Evolutionary conservation across 1,284 basidiomycete species (phyloP).

Genomic region (Austroboletus niveus): DNA sequence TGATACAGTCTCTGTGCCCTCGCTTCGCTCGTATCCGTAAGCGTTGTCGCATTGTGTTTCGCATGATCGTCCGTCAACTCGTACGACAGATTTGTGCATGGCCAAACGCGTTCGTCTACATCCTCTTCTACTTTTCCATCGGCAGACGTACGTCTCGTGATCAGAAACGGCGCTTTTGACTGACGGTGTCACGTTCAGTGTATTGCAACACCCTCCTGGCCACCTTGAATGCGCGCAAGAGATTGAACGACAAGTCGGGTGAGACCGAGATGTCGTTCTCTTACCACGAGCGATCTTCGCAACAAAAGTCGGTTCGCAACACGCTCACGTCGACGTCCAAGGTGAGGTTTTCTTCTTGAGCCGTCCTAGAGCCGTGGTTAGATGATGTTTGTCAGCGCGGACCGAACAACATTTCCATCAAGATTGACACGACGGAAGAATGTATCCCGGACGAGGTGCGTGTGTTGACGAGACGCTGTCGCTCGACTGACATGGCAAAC

Average conservation of each 20-base stretch:
- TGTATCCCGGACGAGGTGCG: too few species aligned
- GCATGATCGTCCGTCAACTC: neutral
- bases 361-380: neutral
- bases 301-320: conserved; percentile 7
- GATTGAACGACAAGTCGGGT: conserved; percentile 25
- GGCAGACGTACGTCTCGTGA: conserved; percentile 37
- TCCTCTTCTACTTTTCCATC: conserved; percentile 47
- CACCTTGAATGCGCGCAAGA: conserved; percentile 45
- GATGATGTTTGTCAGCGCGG: conserved; percentile 9
- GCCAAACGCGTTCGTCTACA: conserved; percentile 44
- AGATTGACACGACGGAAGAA: too few species aligned
- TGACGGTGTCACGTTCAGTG: conserved; percentile 27
- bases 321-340: conserved; percentile 7
- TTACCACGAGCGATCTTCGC: conserved; percentile 5
- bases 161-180: neutral
- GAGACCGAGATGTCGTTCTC: conserved; percentile 15
- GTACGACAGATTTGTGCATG: conserved; percentile 33
- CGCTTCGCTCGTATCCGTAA: conserved; percentile 41
- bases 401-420: conserved; percentile 25
- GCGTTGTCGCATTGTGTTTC: neutral
- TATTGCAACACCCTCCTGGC: conserved; percentile 53
- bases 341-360: conserved; percentile 1
- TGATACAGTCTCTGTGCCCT: conserved; percentile 33
- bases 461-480: too few species aligned
- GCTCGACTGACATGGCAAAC: too few species aligned